These are phyloP conservation scores for Asterochloris sp. DNA, from an alignment of 139 green algal species.

Conservation along the genomic window DNA sequence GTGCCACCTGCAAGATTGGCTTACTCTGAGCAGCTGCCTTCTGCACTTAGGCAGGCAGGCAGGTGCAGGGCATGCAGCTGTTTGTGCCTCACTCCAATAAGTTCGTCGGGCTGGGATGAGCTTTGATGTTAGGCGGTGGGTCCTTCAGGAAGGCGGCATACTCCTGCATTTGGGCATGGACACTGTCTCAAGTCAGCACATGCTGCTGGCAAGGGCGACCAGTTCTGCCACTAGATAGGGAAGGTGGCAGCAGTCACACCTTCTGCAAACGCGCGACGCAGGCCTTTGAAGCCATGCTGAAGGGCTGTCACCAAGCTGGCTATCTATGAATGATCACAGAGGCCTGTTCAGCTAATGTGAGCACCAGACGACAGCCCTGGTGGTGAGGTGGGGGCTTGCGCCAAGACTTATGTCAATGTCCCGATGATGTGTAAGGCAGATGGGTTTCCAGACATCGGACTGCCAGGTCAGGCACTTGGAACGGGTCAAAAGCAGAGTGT, in stretches of 20 bases:
- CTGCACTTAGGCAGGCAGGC: not conserved
- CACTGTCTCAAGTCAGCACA: not conserved
- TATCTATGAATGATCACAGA: too few relatives aligned
- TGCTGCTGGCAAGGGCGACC: not conserved
- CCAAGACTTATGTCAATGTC: too few relatives aligned
- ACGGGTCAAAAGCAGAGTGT: too few relatives aligned
- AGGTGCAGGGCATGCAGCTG: constrained; percentile 33
- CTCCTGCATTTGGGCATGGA: too few relatives aligned
- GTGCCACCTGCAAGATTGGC: constrained; percentile 10
- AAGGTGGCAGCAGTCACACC: constrained; percentile 38
- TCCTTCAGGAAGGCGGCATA: constrained; percentile 50
- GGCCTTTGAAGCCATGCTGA: constrained; percentile 43
- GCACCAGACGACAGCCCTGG: too few relatives aligned
- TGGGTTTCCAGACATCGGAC: too few relatives aligned
- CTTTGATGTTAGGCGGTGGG: constrained; percentile 68
- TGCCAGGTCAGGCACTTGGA: too few relatives aligned
- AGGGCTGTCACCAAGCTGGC: not conserved
- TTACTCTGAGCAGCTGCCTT: not conserved
- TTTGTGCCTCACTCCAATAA: constrained; percentile 53
- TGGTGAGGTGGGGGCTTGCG: too few relatives aligned
- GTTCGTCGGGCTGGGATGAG: constrained; percentile 70
- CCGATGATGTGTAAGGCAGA: too few relatives aligned
- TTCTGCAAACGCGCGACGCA: constrained; percentile 70
- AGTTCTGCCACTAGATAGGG: too few relatives aligned
- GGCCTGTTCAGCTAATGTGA: too few relatives aligned